A percentile compares a stretch with the other conserved stretches of the same genome.
These are phyloP conservation scores for Eucalyptus shirleyi DNA, from an alignment of 345 rosid species.

Conservation along the genomic window DNA sequence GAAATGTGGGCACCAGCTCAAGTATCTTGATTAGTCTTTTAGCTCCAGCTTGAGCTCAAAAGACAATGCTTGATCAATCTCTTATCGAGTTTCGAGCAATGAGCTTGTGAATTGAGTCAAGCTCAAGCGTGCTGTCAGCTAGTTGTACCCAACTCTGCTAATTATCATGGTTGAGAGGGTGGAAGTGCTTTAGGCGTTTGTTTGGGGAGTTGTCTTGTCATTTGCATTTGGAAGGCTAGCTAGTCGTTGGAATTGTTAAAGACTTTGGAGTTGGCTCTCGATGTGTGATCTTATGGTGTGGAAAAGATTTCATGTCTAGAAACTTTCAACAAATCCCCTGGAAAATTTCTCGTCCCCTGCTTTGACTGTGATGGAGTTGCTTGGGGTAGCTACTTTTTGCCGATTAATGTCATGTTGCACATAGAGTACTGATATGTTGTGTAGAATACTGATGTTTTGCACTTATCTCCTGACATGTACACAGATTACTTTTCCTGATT, in stretches of 20 bases:
- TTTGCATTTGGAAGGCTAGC: background rate
- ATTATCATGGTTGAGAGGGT: background rate
- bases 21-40: background rate
- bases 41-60: background rate
- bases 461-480: background rate
- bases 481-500: background rate
- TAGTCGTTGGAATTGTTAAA: background rate
- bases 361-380: background rate
- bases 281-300: background rate
- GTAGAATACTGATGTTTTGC: background rate
- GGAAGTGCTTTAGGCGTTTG: background rate
- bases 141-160: background rate
- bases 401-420: background rate
- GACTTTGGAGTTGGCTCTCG: background rate
- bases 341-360: background rate
- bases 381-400: background rate
- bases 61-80: background rate
- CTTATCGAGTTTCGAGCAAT: background rate
- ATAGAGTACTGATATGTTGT: background rate
- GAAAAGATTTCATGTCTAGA: background rate
- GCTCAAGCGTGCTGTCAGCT: background rate
- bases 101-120: background rate
- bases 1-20: background rate
- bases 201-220: background rate
- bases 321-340: background rate